These are phyloP conservation scores for Pythium rishiriense DNA, from an alignment of 352 stramenopile genomes.

Conservation along the genomic window DNA sequence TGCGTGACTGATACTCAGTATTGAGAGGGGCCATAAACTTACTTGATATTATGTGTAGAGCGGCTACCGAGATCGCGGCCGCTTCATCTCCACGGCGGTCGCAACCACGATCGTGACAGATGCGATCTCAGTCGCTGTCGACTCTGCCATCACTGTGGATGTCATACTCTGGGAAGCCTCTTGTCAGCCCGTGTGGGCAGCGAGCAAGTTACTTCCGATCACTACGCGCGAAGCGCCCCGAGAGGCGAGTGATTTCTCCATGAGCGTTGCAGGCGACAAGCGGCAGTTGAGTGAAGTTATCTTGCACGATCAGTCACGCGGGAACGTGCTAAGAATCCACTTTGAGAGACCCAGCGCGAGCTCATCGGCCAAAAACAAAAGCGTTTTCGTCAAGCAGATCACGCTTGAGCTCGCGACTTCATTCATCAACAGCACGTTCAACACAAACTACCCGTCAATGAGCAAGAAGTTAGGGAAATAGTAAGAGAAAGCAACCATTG, in stretches of 20 bases:
- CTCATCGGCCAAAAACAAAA: constrained; percentile 6
- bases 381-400: constrained; percentile 42
- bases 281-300: constrained; percentile 22
- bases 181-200: constrained; percentile 49
- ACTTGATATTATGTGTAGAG: constrained; percentile 12
- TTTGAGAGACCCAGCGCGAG: constrained; percentile 16
- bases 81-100: constrained; percentile 30
- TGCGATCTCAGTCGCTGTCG: constrained; percentile 40
- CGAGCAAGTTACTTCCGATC: constrained; percentile 37
- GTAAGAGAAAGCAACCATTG: not conserved
- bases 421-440: constrained; percentile 58
- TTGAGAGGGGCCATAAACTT: too few relatives aligned
- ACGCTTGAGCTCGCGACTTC: constrained; percentile 37
- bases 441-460: constrained; percentile 37
- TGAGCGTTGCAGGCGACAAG: constrained; percentile 21
- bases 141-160: constrained; percentile 50
- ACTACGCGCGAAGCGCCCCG: not conserved
- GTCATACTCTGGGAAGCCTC: constrained; percentile 54
- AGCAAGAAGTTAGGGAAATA: constrained; percentile 6
- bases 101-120: constrained; percentile 38
- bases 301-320: constrained; percentile 30
- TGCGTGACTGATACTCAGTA: constrained; percentile 1
- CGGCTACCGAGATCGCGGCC: constrained; percentile 41
- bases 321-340: constrained; percentile 35
- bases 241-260: constrained; percentile 26